Evolutionary conservation across 306 rosid species (phyloP), one percentile per base, ranked within the genome.

Genomic region (Fragaria iinumae): DNA sequence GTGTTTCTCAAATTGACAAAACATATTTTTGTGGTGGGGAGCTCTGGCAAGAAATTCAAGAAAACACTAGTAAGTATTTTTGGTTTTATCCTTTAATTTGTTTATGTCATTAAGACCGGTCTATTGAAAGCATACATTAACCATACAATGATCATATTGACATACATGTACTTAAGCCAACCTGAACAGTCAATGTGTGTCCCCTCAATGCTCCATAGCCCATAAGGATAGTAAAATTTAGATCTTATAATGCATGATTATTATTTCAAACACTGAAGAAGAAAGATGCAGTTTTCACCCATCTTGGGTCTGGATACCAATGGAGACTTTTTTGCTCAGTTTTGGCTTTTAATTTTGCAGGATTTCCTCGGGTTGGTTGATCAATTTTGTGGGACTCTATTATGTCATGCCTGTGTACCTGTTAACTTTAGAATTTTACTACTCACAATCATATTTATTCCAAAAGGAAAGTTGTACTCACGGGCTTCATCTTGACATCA

Each of bases 311-410:
- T 55, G 52, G 53, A 56, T 55, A 39, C 50, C 41, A 13, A 11
- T 66, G 20, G 11, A n/a, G 25, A 65, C 64, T 73, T 38, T 78
- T 84, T 75, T 75, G 39, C 89, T 87, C 68, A 84, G 85, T 36
- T 79, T 36, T 76, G 55, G 34, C 52, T 70, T 57, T 73, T 64
- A 78, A 59, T 27, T 76, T 79, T 83, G 77, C 66, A 93, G 98
- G 97, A 93, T 86, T 93, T 93, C 84, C 97, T 93, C 68, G 91
- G 97, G 80, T 80, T 96, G 81, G 98, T 96, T 73, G 98, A 96
- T 29, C 32, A 29, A 29, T 36, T 36, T 48, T 48, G 53, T 48
- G 14, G 53, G 53, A 14, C 32, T 29, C 66, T 72, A 2, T 55
- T 20, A 52, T 41, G 45, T 39, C 8, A 39, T 39, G 1, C 45